phyloP scores from a whole-genome alignment of 2,329 filamentous ascomycete genomes.

The Aspergillus tubingensis region DNA sequence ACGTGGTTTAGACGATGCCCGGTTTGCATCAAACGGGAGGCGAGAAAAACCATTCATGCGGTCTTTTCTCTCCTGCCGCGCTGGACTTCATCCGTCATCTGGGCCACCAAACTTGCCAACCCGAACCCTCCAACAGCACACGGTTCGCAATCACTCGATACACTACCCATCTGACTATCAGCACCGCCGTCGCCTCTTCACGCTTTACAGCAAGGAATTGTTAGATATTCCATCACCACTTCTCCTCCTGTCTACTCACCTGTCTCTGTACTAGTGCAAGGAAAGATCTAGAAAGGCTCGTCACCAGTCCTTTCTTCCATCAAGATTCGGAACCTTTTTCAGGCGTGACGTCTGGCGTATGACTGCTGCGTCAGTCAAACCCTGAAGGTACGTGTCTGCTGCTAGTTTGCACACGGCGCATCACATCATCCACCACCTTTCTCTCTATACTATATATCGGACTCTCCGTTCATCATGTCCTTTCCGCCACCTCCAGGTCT shows the following conservation, averaged over 20 bases:
- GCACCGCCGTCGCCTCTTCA: not conserved
- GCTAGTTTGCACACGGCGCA: conserved; percentile 34
- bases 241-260: not conserved
- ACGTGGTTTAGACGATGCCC: not conserved
- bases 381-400: conserved; percentile 48
- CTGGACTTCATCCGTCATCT: not conserved
- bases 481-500: conserved; percentile 84
- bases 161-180: not conserved
- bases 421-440: conserved; percentile 28
- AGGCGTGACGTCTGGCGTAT: conserved; percentile 39
- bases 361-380: conserved; percentile 37
- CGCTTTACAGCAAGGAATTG: not conserved
- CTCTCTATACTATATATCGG: conserved; percentile 30
- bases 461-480: conserved; percentile 66
- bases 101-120: not conserved
- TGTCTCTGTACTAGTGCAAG: not conserved
- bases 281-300: not conserved
- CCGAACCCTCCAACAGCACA: not conserved
- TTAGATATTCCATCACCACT: not conserved
- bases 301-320: not conserved
- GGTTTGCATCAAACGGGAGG: not conserved
- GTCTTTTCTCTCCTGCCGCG: conserved; percentile 2
- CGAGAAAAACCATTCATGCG: not conserved
- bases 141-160: not conserved
- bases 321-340: conserved; percentile 25